Conservation (phyloP, 768 basidiomycete genomes). For the Mycena epipterygia region DNA sequence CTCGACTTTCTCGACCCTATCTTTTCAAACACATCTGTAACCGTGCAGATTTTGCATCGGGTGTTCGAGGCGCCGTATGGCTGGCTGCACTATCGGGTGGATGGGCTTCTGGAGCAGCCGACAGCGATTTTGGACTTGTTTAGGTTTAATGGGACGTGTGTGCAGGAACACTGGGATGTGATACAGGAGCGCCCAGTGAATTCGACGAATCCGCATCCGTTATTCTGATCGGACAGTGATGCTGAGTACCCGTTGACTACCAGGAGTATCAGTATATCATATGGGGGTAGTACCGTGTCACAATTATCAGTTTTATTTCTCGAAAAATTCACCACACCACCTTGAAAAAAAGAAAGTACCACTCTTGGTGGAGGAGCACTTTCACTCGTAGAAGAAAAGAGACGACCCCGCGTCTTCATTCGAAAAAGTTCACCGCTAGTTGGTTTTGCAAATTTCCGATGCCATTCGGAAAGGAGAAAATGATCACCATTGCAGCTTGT, state of each 20-base stretch:
- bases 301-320: constrained; percentile 19
- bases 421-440: constrained; percentile 6
- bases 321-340: constrained; percentile 7
- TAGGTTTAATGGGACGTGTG: constrained; percentile 27
- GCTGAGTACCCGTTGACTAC: constrained; percentile 14
- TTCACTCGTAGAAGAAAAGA: constrained; percentile 3
- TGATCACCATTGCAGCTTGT: constrained; percentile 16
- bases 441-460: constrained; percentile 11
- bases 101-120: constrained; percentile 12
- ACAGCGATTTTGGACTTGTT: constrained; percentile 19
- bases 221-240: constrained; percentile 23
- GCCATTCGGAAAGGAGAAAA: constrained; percentile 15
- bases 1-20: constrained; percentile 5
- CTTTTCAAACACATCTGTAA: constrained; percentile 19
- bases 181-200: constrained; percentile 21
- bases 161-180: constrained; percentile 26
- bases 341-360: constrained; percentile 16
- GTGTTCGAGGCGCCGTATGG: constrained; percentile 16
- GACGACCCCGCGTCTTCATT: constrained; percentile 12
- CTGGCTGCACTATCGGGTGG: constrained; percentile 21
- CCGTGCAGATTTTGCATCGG: constrained; percentile 17
- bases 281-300: constrained; percentile 14
- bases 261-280: constrained; percentile 5
- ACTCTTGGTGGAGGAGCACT: constrained; percentile 13
- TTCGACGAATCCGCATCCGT: constrained; percentile 21